A percentile compares a stretch with the other conserved stretches of the same genome.
phyloP scores from a whole-genome alignment of 345 rosid genomes.

The Dipteronia sinensis region DNA sequence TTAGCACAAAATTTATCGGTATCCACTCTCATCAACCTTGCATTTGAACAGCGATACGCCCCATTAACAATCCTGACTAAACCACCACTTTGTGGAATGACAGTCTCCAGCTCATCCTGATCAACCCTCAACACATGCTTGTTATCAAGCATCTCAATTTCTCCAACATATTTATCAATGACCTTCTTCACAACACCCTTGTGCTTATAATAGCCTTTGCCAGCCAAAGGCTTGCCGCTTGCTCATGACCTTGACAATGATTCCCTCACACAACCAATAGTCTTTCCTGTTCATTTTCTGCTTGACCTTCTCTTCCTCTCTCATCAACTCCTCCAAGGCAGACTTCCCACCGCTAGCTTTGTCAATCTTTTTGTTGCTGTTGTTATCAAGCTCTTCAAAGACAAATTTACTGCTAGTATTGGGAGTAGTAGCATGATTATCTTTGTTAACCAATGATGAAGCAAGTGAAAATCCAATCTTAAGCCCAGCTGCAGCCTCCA shows the following conservation, averaged over 20 bases:
- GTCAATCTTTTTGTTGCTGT: slow-evolving; percentile 31
- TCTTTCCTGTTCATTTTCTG: slow-evolving; percentile 83
- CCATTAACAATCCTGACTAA: slow-evolving; percentile 86
- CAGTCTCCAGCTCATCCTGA: slow-evolving; percentile 97
- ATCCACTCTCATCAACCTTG: slow-evolving; percentile 76
- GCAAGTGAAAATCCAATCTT: slow-evolving; percentile 83
- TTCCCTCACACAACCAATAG: slow-evolving; percentile 86
- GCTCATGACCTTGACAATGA: slow-evolving; percentile 89
- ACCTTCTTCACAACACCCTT: slow-evolving; percentile 85
- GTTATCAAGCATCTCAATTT: slow-evolving; percentile 78
- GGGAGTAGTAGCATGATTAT: slow-evolving; percentile 47
- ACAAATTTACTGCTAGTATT: slow-evolving; percentile 52
- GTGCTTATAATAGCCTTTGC: slow-evolving; percentile 87
- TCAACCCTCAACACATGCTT: slow-evolving; percentile 85
- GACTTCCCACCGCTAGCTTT: slow-evolving; percentile 41
- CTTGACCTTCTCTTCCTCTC: slow-evolving; percentile 82
- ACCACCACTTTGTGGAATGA: slow-evolving; percentile 85
- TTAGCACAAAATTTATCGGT: slow-evolving; percentile 80
- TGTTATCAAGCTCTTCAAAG: slow-evolving; percentile 58
- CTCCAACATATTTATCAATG: slow-evolving; percentile 83
- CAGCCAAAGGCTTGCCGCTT: slow-evolving; percentile 72
- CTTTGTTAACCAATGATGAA: slow-evolving; percentile 38
- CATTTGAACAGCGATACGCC: slow-evolving; percentile 78
- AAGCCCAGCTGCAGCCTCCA: slow-evolving; percentile 47
- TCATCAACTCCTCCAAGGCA: slow-evolving; percentile 88